Evolutionary conservation across 2,329 filamentous ascomycete genomes (phyloP), one percentile per base, ranked within the genome.

Genomic region (Exophiala sideris): DNA sequence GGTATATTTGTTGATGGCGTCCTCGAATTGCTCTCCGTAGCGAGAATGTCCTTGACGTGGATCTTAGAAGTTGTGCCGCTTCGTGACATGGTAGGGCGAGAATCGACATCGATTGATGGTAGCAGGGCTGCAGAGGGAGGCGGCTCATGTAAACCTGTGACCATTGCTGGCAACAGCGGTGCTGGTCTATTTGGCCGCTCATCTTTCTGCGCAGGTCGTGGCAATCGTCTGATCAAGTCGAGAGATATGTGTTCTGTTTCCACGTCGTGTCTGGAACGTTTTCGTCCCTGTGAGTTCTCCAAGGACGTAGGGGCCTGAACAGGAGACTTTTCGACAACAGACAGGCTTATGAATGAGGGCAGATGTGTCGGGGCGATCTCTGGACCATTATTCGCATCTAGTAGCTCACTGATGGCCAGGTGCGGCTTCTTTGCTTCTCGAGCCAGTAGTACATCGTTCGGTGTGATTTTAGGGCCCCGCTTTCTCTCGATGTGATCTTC

Each of bases 141-240:
- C 2, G 83, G 83, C 58, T 86, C 81, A 67, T 85, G 82, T 40
- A 86, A 67, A 6, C 82, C 82, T 62, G 83, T 83, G 9, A 86
- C 67, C 56, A 76, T 76, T 41, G 75, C 72, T 59, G 77, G 63
- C 21, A 65, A 51, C 20, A 20, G 73, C 70, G 20, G 72, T 68
- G 62, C 75, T 72, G 5, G 74, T 70, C 39, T 72, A n/a, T 66
- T 70, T 44, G 74, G 70, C 51, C 71, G 70, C 54, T 74, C 72
- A 51, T 73, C 72, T 42, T 76, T 74, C n/a, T 71, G 65, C 54
- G 73, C 71, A 6, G 76, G 76, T 29, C 74, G 75, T 16, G 76
- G 76, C 9, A 78, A 63, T 56, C 76, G 75, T 40, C 77, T 64
- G 62, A 74, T 71, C 50, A 76, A 71, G 29, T 71, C 68, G 21